These are phyloP conservation scores for Mollisia scopiformis DNA, from an alignment of 2,329 filamentous ascomycete species.

Conservation along the genomic window DNA sequence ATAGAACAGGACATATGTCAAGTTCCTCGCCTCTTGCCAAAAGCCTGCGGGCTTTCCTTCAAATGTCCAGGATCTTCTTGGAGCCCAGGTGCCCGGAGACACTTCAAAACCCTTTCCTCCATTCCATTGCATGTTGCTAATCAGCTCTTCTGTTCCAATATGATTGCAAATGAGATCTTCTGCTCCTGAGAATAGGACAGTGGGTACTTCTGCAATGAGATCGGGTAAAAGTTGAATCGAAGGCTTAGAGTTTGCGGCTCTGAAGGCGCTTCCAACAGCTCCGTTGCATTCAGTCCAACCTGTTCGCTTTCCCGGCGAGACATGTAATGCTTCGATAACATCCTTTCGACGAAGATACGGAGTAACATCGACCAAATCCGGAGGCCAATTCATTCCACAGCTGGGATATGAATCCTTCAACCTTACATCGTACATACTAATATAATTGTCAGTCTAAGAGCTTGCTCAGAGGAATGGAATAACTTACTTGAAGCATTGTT, in stretches of 20 bases:
- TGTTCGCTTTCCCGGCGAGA: conserved; percentile 78
- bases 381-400: conserved; percentile 98
- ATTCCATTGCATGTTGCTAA: conserved; percentile 90
- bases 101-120: conserved; percentile 90
- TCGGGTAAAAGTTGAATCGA: conserved; percentile 76
- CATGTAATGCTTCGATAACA: conserved; percentile 78
- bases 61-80: conserved; percentile 92
- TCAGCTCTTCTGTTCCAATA: conserved; percentile 87
- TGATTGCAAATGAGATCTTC: conserved; percentile 98
- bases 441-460: background rate
- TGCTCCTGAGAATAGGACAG: conserved; percentile 90
- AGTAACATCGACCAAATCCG: conserved; percentile 75
- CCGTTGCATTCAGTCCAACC: conserved; percentile 93
- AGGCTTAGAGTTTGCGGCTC: conserved; percentile 70
- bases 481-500: conserved; percentile 68
- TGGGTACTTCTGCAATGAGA: conserved; percentile 74
- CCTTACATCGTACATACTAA: conserved; percentile 88
- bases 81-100: conserved; percentile 84
- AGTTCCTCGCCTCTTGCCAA: conserved; percentile 91
- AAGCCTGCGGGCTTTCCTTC: conserved; percentile 86
- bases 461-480: background rate
- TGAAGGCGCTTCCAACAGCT: conserved; percentile 74
- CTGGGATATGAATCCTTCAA: conserved; percentile 78
- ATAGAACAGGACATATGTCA: conserved; percentile 95
- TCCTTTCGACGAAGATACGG: conserved; percentile 86